phyloP scores from a whole-genome alignment of 2,329 filamentous ascomycete genomes.

The Xylaria sp. region DNA sequence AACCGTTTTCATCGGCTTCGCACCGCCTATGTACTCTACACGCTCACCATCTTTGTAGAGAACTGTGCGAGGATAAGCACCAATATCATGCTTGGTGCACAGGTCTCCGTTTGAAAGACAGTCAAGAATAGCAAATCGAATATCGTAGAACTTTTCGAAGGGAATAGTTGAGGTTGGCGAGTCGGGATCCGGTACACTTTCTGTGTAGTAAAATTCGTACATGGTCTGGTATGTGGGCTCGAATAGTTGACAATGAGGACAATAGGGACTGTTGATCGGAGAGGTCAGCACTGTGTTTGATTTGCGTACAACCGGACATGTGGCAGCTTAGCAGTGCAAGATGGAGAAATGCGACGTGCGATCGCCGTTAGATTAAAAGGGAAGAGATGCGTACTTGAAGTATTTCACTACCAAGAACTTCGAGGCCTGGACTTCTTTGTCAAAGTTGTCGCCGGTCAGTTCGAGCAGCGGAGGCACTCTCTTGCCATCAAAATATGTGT shows the following conservation, averaged over 20 bases:
- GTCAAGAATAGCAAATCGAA: constrained; percentile 87
- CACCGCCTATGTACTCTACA: constrained; percentile 71
- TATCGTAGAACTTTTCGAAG: constrained; percentile 87
- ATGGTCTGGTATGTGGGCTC: constrained; percentile 90
- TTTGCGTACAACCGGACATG: not conserved
- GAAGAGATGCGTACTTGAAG: constrained; percentile 66
- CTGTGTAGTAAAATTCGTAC: constrained; percentile 95
- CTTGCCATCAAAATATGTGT: constrained; percentile 74
- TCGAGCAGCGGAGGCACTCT: constrained; percentile 73
- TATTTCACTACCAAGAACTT: constrained; percentile 71
- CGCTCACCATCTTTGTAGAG: constrained; percentile 83
- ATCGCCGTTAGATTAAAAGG: not conserved
- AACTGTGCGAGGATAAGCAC: constrained; percentile 79
- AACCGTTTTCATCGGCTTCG: constrained; percentile 73
- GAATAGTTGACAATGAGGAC: constrained; percentile 79
- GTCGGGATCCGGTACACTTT: constrained; percentile 72
- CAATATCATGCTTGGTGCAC: constrained; percentile 75
- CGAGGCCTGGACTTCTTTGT: constrained; percentile 64
- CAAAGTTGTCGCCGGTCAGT: constrained; percentile 67
- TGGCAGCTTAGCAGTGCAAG: not conserved
- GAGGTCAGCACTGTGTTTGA: constrained; percentile 23
- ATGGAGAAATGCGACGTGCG: not conserved
- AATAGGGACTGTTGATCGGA: constrained; percentile 63
- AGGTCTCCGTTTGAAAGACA: constrained; percentile 85
- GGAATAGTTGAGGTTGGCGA: constrained; percentile 57